Percentiles rank a stretch among this genome's conserved stretches.
These are phyloP conservation scores for Amanita brunnescens DNA, from an alignment of 768 basidiomycete genomes.

Conservation along the genomic window DNA sequence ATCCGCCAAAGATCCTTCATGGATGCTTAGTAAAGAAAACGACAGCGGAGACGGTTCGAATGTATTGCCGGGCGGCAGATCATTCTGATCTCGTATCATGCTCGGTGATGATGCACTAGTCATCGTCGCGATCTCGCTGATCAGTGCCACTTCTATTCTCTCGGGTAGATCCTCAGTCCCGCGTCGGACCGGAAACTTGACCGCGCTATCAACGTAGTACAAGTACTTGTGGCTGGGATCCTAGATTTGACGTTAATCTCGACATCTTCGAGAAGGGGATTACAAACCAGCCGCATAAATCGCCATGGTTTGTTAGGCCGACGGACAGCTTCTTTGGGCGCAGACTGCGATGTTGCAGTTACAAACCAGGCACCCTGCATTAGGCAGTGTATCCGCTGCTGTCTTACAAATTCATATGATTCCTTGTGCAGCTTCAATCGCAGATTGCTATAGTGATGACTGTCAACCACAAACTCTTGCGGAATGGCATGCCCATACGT, in stretches of 20 bases:
- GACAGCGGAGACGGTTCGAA: conserved; percentile 58
- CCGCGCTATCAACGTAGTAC: conserved; percentile 78
- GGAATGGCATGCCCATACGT: background rate
- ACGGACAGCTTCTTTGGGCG: conserved; percentile 44
- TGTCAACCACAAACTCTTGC: conserved; percentile 3
- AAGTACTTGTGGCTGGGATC: conserved; percentile 71
- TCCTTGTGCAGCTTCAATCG: conserved; percentile 83
- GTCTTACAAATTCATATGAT: conserved; percentile 81
- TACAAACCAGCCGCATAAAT: conserved; percentile 75
- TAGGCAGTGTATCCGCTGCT: conserved; percentile 83
- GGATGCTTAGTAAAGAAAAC: conserved; percentile 65
- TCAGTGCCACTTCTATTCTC: conserved; percentile 69
- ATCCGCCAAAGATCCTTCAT: conserved; percentile 68
- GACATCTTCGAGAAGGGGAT: background rate
- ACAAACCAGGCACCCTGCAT: conserved; percentile 91
- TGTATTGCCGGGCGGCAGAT: conserved; percentile 40
- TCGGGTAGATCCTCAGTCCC: conserved; percentile 87
- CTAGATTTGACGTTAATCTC: conserved; percentile 28
- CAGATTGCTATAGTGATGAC: conserved; percentile 49
- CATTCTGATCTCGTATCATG: conserved; percentile 50
- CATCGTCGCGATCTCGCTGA: conserved; percentile 73
- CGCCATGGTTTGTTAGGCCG: conserved; percentile 68
- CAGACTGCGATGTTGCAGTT: conserved; percentile 54
- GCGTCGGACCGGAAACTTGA: conserved; percentile 69
- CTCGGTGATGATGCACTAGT: conserved; percentile 65